A percentile compares a stretch with the other conserved stretches of the same genome.
These are phyloP conservation scores for Colletotrichum sp. DNA, from an alignment of 2,329 filamentous ascomycete genomes.

Conservation along the genomic window DNA sequence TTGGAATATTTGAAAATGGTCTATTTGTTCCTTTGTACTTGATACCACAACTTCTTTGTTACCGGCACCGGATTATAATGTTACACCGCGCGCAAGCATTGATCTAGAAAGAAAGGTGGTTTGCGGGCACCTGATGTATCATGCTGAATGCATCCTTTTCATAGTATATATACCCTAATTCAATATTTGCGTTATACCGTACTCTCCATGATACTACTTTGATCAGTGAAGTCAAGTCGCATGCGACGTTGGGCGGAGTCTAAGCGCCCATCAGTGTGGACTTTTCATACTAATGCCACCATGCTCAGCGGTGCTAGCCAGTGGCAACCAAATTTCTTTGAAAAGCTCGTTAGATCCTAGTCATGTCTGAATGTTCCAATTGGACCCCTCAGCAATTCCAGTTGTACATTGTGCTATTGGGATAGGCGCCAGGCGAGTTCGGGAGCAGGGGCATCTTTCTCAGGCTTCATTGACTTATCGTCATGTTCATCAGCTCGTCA, in stretches of 20 bases:
- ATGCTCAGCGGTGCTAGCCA: background rate
- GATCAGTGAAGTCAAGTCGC: background rate
- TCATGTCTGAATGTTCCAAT: background rate
- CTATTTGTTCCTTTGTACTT: background rate
- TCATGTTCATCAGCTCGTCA: slow-evolving; percentile 13
- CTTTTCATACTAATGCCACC: background rate
- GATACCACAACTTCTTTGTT: background rate
- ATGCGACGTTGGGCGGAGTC: background rate
- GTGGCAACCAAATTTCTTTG: background rate
- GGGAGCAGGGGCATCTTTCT: background rate
- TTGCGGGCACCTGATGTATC: background rate
- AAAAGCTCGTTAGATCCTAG: background rate
- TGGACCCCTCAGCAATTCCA: background rate
- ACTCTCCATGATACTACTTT: background rate
- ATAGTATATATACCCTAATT: background rate
- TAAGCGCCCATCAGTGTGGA: background rate
- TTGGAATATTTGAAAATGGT: too few relatives aligned
- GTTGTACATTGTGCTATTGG: background rate
- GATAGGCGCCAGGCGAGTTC: background rate
- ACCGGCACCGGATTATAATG: background rate
- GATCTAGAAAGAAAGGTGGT: background rate
- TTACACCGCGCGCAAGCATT: background rate
- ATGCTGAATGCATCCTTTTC: background rate
- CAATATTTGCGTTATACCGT: background rate
- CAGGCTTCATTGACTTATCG: background rate